A percentile compares a stretch with the other conserved stretches of the same genome.
phyloP scores from a whole-genome alignment of 2,329 filamentous ascomycete genomes.

The Orbilia brochopaga region DNA sequence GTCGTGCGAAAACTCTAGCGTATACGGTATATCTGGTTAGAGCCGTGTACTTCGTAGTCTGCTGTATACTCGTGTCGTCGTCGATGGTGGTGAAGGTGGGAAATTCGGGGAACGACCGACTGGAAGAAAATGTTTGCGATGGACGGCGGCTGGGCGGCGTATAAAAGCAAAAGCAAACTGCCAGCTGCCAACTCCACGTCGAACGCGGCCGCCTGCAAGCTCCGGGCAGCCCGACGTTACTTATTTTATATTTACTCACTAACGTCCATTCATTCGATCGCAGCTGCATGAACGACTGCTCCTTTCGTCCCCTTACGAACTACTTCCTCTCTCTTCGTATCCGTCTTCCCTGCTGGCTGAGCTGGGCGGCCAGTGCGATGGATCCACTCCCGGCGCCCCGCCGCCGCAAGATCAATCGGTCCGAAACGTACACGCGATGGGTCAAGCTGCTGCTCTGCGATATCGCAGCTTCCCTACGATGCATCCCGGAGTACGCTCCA shows the following conservation, averaged over 20 bases:
- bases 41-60: too few relatives aligned
- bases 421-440: slow-evolving; percentile 42
- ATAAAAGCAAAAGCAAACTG: slow-evolving; percentile 20
- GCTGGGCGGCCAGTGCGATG: too few relatives aligned
- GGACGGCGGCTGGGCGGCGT: slow-evolving; percentile 17
- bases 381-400: slow-evolving; percentile 23
- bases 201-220: slow-evolving; percentile 1
- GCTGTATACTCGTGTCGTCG: too few relatives aligned
- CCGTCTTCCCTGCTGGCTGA: not conserved
- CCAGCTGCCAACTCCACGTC: slow-evolving; percentile 10
- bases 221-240: too few relatives aligned
- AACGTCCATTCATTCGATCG: too few relatives aligned
- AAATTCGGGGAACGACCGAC: slow-evolving; percentile 48
- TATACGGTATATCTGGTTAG: too few relatives aligned
- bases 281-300: not conserved
- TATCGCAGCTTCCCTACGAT: slow-evolving; percentile 31
- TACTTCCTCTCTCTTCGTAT: not conserved
- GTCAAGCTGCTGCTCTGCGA: slow-evolving; percentile 40
- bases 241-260: too few relatives aligned
- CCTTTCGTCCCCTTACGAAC: not conserved
- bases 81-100: slow-evolving; percentile 12
- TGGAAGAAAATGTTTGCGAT: slow-evolving; percentile 37
- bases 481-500: slow-evolving; percentile 20
- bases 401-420: slow-evolving; percentile 39
- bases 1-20: too few relatives aligned